phyloP scores from a whole-genome alignment of 805 yeast genomes.

The Candida sonorensis region DNA sequence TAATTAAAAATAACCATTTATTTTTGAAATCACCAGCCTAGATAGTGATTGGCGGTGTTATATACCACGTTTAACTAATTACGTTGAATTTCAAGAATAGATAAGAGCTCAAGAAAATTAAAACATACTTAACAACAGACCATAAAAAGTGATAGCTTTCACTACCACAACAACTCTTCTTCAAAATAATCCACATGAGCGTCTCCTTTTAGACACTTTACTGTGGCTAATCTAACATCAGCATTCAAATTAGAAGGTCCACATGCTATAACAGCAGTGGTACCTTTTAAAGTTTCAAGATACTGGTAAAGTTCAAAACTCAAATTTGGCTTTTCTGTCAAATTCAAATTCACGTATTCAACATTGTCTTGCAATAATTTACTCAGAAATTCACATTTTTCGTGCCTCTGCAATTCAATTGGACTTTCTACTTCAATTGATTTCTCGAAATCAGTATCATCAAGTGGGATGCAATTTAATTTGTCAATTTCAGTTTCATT shows the following conservation, averaged over 20 bases:
- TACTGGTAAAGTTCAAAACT: conserved; percentile 14
- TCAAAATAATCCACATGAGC: conserved; percentile 30
- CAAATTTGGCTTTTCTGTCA: conserved; percentile 22
- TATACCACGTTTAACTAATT: too few species aligned
- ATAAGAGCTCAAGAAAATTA: too few species aligned
- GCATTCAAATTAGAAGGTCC: conserved; percentile 29
- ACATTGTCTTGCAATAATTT: conserved; percentile 13
- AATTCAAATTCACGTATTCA: conserved; percentile 15
- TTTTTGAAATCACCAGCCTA: too few species aligned
- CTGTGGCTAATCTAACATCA: conserved; percentile 28
- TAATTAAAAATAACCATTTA: too few species aligned
- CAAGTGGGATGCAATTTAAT: not conserved
- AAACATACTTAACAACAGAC: too few species aligned
- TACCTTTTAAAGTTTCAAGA: conserved; percentile 14
- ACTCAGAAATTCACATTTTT: conserved; percentile 10
- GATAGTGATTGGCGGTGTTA: too few species aligned
- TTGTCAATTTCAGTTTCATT: not conserved
- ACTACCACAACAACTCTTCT: conserved; percentile 32
- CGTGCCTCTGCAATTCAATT: conserved; percentile 5
- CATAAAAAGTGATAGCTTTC: too few species aligned
- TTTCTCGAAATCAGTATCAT: not conserved
- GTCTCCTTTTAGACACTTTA: conserved; percentile 20
- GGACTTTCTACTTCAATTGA: not conserved
- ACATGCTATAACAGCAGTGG: conserved; percentile 30
- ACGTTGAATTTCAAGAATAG: too few species aligned